Base-by-base conservation (phyloP, 768 basidiomycete genomes). In the Chalciporus pseudorubinellus region DNA sequence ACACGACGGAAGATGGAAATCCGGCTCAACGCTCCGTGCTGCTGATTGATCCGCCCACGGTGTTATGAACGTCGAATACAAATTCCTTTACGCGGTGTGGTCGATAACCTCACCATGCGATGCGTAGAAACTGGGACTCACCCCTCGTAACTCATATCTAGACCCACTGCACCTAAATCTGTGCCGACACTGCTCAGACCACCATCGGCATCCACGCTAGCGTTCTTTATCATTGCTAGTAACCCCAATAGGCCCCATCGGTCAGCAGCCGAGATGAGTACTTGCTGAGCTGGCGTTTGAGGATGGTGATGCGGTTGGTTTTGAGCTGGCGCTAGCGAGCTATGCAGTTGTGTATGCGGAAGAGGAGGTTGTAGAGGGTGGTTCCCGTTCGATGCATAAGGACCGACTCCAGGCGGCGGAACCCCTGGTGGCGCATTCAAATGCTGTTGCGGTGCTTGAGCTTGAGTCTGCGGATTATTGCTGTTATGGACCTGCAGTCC, bases 21-120 rank as follows among this genome's bases (percentile, higher is more conserved):
- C 89, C 12, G 95, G 94, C 70, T 98, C 94, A 53, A 95, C 85
- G 51, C 82, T 80, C 63, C 84, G 85, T 58, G 87, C 87, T 39
- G 87, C 85, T 57, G 87, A 87, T 57, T 92, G 85, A 69, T 95
- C 94, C 56, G 91, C 84, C 94, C 94, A 98, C 22, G 95, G 95
- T 51, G 95, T 95, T 63, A 95, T 91, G 74, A 98, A 95, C 22
- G 89, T 89, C 53, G 92, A 85, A 73, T 92, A 94, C 53, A 95
- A 75, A 63, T 88, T 88, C 66, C 91, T 69, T 58, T 60, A 45
- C 56, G 57, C 50, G 43, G 56, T 44, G 63, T 36, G 57, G 53
- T 65, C 52, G 58, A 64, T 56, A 53, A 49, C 42, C 38, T 48
- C 44, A 50, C 29, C 1, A 57, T 59, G 54, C 38, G 14, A 18